phyloP scores from a whole-genome alignment of 441 rosid species.

The Manihot esculenta region DNA sequence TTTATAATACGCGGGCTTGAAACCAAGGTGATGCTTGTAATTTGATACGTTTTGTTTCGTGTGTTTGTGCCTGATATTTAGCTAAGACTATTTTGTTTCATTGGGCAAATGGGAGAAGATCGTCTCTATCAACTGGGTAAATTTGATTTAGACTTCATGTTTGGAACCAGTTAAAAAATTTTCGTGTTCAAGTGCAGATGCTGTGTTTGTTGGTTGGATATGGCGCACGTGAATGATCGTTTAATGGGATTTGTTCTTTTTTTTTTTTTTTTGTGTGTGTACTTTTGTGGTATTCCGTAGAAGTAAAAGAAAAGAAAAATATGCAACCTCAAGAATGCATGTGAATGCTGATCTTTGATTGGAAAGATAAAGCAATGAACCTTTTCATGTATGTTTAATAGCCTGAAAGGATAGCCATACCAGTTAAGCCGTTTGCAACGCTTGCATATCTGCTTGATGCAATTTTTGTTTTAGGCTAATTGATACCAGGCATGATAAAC shows the following conservation, averaged over 20 bases:
- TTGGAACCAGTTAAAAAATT: not conserved
- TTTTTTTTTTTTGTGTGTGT: not conserved
- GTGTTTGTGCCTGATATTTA: not conserved
- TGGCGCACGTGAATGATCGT: not conserved
- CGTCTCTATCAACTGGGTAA: not conserved
- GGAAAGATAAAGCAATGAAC: not conserved
- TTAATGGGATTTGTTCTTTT: not conserved
- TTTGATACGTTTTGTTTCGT: conserved; percentile 1
- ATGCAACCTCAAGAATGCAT: not conserved
- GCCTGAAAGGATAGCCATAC: not conserved
- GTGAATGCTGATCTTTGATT: not conserved
- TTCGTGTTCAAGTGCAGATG: not conserved
- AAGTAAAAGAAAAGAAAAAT: not conserved
- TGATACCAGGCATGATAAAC: not conserved
- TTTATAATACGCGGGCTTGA: not conserved
- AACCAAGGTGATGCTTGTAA: conserved; percentile 8
- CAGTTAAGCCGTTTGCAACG: not conserved
- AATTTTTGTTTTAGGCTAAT: not conserved
- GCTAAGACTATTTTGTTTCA: conserved; percentile 6
- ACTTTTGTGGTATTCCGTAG: no score
- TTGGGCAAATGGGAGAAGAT: not conserved
- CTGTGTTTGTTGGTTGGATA: not conserved
- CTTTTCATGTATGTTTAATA: not conserved
- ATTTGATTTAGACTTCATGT: not conserved
- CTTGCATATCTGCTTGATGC: not conserved